Percentiles rank a stretch among this genome's conserved stretches.
These are phyloP conservation scores for Uronychia setigera DNA, from an alignment of 73 alveolate species.

Conservation along the genomic window DNA sequence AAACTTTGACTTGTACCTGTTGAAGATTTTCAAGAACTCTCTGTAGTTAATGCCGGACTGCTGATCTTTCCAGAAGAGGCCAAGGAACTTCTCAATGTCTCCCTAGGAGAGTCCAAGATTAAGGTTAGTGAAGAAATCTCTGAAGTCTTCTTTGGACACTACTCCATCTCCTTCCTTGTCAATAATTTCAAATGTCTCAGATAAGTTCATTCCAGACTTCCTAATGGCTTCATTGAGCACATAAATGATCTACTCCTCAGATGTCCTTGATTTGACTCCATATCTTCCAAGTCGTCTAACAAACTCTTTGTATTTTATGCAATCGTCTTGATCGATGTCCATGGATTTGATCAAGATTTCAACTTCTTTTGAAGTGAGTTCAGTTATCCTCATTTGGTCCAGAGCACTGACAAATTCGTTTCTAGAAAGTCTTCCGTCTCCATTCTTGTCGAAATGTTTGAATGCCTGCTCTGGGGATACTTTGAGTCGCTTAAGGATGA, in stretches of 20 bases:
- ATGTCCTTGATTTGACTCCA: constrained; percentile 56
- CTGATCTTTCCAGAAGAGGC: constrained; percentile 62
- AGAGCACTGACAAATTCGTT: constrained; percentile 62
- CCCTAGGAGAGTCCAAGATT: constrained; percentile 17
- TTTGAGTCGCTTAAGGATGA: constrained; percentile 39
- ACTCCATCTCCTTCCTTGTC: constrained; percentile 60
- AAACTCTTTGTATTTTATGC: constrained; percentile 55
- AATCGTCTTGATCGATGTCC: constrained; percentile 59
- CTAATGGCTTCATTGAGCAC: constrained; percentile 34
- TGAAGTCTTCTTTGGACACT: constrained; percentile 59
- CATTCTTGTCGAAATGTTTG: constrained; percentile 58
- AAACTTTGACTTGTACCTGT: constrained; percentile 42
- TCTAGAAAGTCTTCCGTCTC: constrained; percentile 54
- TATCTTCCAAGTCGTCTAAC: constrained; percentile 45
- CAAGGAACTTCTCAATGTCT: constrained; percentile 58
- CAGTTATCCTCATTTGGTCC: constrained; percentile 53
- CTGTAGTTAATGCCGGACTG: constrained; percentile 60
- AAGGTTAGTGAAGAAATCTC: constrained; percentile 39
- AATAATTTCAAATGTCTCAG: constrained; percentile 53
- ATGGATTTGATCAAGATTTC: constrained; percentile 50
- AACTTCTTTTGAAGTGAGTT: constrained; percentile 48
- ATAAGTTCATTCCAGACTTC: constrained; percentile 22
- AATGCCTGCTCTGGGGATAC: constrained; percentile 66
- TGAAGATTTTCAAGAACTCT: constrained; percentile 54
- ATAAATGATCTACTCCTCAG: constrained; percentile 60